Conservation (phyloP, 345 rosid species). For the Schrenkiella parvula region DNA sequence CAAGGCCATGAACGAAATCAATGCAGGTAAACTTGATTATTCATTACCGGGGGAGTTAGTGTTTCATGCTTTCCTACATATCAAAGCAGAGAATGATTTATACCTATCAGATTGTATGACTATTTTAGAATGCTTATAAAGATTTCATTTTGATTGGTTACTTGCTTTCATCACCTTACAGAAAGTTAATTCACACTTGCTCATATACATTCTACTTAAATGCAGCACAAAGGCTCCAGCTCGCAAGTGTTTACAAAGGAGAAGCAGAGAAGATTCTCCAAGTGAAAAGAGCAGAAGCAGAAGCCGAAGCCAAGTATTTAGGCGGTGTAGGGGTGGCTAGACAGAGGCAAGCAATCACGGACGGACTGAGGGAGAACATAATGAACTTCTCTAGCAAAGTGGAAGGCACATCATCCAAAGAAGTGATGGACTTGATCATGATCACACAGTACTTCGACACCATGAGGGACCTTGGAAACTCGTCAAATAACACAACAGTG, state of each 20-base stretch:
- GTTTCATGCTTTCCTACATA: background rate
- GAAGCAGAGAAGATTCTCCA: constrained; percentile 92
- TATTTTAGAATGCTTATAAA: background rate
- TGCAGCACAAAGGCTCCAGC: constrained; percentile 98
- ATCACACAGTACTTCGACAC: constrained; percentile 96
- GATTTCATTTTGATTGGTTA: background rate
- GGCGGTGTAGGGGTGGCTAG: constrained; percentile 97
- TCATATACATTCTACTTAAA: background rate
- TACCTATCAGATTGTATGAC: background rate
- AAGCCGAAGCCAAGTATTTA: constrained; percentile 90
- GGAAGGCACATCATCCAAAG: constrained; percentile 85
- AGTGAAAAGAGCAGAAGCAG: constrained; percentile 92
- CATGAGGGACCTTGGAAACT: constrained; percentile 82
- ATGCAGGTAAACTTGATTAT: constrained; percentile 59
- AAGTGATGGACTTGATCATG: constrained; percentile 98
- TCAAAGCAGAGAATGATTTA: background rate
- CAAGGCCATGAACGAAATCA: constrained; percentile 97
- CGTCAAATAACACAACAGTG: constrained; percentile 90
- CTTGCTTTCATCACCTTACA: background rate
- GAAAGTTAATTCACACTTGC: background rate
- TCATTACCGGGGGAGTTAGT: background rate
- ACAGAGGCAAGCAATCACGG: constrained; percentile 97
- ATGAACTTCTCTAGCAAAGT: constrained; percentile 89
- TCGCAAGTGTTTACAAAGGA: constrained; percentile 97
- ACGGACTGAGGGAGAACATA: constrained; percentile 95